A percentile compares a stretch with the other conserved stretches of the same genome.
Evolutionary conservation across 192 early-diverging fungal species (phyloP).

Genomic region (Chytriomyces sp.): DNA sequence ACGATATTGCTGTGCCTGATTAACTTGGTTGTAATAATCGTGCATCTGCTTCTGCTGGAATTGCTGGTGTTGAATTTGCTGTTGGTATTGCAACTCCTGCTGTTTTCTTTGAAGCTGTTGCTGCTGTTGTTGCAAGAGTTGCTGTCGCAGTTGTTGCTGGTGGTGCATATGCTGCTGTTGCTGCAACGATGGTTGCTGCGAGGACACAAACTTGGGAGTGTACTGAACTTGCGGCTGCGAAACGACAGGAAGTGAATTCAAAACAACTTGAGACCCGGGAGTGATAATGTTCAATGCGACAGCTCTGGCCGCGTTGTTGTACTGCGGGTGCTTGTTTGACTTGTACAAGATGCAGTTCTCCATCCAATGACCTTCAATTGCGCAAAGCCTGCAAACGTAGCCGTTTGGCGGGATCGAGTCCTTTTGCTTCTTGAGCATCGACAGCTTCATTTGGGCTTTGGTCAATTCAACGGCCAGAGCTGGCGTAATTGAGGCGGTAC

Average conservation of each 20-base stretch:
- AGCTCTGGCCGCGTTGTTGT: constrained; percentile 31
- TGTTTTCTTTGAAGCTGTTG: background rate
- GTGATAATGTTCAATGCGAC: constrained; percentile 32
- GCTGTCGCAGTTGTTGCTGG: background rate
- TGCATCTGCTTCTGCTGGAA: background rate
- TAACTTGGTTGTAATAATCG: background rate
- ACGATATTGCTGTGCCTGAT: background rate
- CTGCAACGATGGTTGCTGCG: background rate
- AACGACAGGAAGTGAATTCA: constrained; percentile 26
- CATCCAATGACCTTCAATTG: constrained; percentile 39
- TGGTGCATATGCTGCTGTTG: background rate
- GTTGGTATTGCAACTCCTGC: background rate
- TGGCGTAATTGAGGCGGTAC: constrained; percentile 27
- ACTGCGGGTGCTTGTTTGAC: constrained; percentile 33
- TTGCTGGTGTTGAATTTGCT: background rate
- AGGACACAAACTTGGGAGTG: constrained; percentile 21
- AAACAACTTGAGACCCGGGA: constrained; percentile 19
- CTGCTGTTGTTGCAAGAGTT: background rate
- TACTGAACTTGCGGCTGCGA: constrained; percentile 11
- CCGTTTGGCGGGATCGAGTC: constrained; percentile 25
- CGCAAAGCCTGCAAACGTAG: constrained; percentile 30
- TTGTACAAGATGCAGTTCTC: constrained; percentile 35
- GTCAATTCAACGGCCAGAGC: constrained; percentile 18
- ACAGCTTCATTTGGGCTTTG: constrained; percentile 17
- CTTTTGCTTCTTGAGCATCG: constrained; percentile 26